These are phyloP conservation scores for Abelmoschus esculentus DNA, from an alignment of 345 rosid species.

Conservation along the genomic window DNA sequence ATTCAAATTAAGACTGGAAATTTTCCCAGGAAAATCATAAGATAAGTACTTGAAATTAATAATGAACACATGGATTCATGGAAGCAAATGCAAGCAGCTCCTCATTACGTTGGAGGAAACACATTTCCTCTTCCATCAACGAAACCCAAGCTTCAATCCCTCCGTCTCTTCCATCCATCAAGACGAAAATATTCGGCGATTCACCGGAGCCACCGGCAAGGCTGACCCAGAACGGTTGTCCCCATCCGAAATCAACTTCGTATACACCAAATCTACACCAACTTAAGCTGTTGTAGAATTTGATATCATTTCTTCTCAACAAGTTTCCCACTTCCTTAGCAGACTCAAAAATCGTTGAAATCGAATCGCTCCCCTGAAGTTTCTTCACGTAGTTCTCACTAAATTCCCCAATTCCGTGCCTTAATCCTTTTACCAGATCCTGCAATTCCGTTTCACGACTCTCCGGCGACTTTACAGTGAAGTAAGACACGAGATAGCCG, in stretches of 20 bases:
- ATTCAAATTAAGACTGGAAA: no score
- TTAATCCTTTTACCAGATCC: background rate
- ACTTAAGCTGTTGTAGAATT: background rate
- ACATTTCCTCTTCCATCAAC: constrained; percentile 13
- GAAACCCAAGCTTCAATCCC: constrained; percentile 22
- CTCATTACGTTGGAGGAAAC: constrained; percentile 4
- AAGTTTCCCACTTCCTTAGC: background rate
- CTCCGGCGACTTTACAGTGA: background rate
- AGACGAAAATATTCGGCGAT: background rate
- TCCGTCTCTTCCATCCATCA: constrained; percentile 8
- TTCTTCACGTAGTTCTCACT: background rate
- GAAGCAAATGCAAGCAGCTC: constrained; percentile 2
- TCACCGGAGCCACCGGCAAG: background rate
- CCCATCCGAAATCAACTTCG: constrained; percentile 18
- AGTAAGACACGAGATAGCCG: background rate
- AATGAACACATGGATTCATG: background rate
- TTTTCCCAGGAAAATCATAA: no score
- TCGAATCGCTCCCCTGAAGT: background rate
- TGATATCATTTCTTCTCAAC: background rate
- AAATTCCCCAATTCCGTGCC: background rate
- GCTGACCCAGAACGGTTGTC: constrained; percentile 17
- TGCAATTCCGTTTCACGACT: background rate
- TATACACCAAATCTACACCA: background rate
- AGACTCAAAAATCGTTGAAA: background rate
- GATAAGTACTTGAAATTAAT: background rate